phyloP scores from a whole-genome alignment of 2,329 filamentous ascomycete genomes.

The Aspergillus niger region DNA sequence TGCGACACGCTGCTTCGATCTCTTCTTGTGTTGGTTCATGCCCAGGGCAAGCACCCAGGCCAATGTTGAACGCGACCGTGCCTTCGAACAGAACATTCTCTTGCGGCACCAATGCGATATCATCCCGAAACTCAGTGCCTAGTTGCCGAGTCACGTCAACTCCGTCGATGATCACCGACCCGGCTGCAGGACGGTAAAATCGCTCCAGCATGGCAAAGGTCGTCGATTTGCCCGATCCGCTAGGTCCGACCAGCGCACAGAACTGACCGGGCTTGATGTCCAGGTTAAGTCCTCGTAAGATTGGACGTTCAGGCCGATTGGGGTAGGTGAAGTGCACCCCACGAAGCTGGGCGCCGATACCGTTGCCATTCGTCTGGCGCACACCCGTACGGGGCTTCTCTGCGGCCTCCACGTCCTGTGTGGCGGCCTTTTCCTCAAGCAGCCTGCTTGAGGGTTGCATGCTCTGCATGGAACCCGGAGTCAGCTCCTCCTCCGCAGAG shows the following conservation, averaged over 20 bases:
- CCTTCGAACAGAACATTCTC: conserved; percentile 53
- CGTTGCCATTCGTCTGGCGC: conserved; percentile 27
- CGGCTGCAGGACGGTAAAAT: conserved; percentile 55
- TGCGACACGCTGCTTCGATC: conserved; percentile 65
- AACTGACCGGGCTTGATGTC: conserved; percentile 62
- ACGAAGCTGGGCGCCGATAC: conserved; percentile 57
- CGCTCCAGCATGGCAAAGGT: conserved; percentile 59
- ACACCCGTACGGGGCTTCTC: conserved; percentile 8
- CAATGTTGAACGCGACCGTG: conserved; percentile 51
- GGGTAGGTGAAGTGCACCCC: conserved; percentile 68
- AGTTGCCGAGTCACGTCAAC: conserved; percentile 47
- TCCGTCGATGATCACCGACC: conserved; percentile 55
- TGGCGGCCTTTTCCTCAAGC: conserved; percentile 24
- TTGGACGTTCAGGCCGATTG: conserved; percentile 58
- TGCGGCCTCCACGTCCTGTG: conserved; percentile 24
- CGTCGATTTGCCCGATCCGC: conserved; percentile 67
- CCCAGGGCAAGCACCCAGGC: conserved; percentile 53
- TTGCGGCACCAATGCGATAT: conserved; percentile 51
- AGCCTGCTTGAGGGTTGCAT: conserved; percentile 16
- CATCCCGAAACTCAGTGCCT: conserved; percentile 45
- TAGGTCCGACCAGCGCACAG: conserved; percentile 65
- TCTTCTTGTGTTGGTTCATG: conserved; percentile 60
- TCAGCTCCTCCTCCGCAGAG: conserved; percentile 30
- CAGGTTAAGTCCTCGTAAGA: conserved; percentile 60
- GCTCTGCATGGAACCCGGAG: conserved; percentile 15